phyloP scores from a whole-genome alignment of 352 stramenopile genomes.

The Pythium myriotylum region DNA sequence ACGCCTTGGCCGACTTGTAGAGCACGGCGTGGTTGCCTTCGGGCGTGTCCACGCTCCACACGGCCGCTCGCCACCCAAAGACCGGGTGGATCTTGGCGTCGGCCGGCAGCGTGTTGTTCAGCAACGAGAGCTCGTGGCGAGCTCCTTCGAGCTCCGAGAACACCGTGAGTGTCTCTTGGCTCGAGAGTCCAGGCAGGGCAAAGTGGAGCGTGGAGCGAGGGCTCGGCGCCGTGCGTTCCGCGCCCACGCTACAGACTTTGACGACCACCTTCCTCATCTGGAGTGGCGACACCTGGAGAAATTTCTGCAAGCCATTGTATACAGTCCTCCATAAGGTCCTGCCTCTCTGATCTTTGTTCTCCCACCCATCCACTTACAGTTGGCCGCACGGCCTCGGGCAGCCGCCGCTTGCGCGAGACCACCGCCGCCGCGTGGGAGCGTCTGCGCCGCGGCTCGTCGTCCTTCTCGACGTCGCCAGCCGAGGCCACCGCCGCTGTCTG shows the following conservation, averaged over 20 bases:
- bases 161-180: slow-evolving; percentile 10
- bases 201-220: slow-evolving; percentile 19
- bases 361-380: slow-evolving; percentile 9
- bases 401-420: slow-evolving; percentile 18
- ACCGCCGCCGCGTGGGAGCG: background rate
- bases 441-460: background rate
- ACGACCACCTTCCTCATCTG: background rate
- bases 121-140: slow-evolving; percentile 22
- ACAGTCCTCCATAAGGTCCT: background rate
- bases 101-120: slow-evolving; percentile 12
- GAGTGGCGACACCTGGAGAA: slow-evolving; percentile 2
- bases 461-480: too few species aligned
- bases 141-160: slow-evolving; percentile 16
- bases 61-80: slow-evolving; percentile 22
- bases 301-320: slow-evolving; percentile 14
- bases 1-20: slow-evolving; percentile 28
- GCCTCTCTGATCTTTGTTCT: background rate
- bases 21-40: slow-evolving; percentile 3
- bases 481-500: background rate
- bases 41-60: slow-evolving; percentile 16
- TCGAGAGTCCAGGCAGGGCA: slow-evolving; percentile 23
- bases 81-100: slow-evolving; percentile 10
- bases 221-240: background rate
- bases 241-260: background rate
- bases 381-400: slow-evolving; percentile 6